Evolutionary conservation across 2,329 filamentous ascomycete species (phyloP), one percentile per base, ranked within the genome.

Genomic region (Aspergillus transmontanensis): DNA sequence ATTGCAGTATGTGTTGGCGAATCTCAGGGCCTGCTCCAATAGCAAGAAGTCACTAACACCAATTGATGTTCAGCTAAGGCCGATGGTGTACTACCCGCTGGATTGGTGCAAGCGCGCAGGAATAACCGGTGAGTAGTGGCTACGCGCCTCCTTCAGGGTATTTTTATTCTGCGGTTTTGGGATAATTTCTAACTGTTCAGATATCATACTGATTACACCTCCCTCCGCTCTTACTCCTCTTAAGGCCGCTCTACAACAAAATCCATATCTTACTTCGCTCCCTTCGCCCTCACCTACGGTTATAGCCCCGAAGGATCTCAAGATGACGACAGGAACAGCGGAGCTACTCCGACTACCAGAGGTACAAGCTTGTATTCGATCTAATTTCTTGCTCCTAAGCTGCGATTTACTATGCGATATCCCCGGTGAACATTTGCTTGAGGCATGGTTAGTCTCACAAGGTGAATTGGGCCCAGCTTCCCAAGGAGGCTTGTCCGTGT

Each of bases 401-500:
- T 61, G 60, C 36, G 60, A 61, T 30, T 23, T 61, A 19, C 14
- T 61, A 14, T 61, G 60, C 55, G 54, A 61, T 48, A 56, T 61
- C 9, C 60, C 60, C 55, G 60, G 60, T 11, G 60, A 61, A 61
- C 46, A 53, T 34, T 39, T 64, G 16, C 28, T 66, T 65, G 46
- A 55, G 32, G 51, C 51, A 19, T 55, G 51, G 51, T 26, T 55
- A 19, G 51, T 55, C 32, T 55, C 51, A 26, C 51, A 55, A 28
- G 21, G 51, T 6, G 51, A 39, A 11, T 19, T 39, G 23, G 32
- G 32, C 11, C 21, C 51, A 55, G 26, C n/a, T 39, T 30, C 32
- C 21, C 90, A 90, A 78, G 93, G 94, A 48, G 95, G 93, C 1
- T 82, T 99, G 39, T 90, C 91, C 6, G 91, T 99, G 1, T 98